These are phyloP conservation scores for Echinochloa phyllopogon DNA, from an alignment of 176 grass and related monocot species.

Conservation along the genomic window DNA sequence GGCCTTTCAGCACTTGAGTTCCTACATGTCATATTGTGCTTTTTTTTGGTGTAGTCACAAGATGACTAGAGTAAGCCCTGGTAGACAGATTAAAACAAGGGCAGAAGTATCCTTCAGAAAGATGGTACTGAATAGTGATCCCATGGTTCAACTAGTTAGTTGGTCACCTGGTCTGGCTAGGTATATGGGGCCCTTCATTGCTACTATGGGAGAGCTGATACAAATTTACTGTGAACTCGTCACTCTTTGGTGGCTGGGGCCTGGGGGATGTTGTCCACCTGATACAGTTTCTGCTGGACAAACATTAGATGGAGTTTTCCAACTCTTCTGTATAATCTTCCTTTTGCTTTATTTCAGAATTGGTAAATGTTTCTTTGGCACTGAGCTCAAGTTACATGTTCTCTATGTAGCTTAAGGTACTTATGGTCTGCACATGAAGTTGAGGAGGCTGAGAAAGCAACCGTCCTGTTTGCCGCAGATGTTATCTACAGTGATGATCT, in stretches of 20 bases:
- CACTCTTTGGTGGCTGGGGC: not conserved
- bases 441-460: constrained; percentile 69
- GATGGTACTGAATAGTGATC: not conserved
- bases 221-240: not conserved
- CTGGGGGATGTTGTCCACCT: not conserved
- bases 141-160: not conserved
- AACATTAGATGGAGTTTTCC: not conserved
- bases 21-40: not conserved
- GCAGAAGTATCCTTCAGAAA: not conserved
- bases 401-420: constrained; percentile 49
- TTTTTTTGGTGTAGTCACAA: not conserved
- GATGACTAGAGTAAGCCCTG: not conserved
- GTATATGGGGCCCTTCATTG: not conserved
- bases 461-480: constrained; percentile 76
- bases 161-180: not conserved
- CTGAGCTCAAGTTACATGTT: not conserved
- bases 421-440: constrained; percentile 65
- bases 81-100: not conserved
- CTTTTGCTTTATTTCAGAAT: constrained; percentile 10
- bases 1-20: not conserved
- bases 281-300: not conserved
- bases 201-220: not conserved
- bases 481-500: constrained; percentile 86
- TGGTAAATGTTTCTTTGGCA: not conserved
- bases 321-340: not conserved